Evolutionary conservation across 129 eudicot genomes (phyloP).

Genomic region (Escallonia herrerae): DNA sequence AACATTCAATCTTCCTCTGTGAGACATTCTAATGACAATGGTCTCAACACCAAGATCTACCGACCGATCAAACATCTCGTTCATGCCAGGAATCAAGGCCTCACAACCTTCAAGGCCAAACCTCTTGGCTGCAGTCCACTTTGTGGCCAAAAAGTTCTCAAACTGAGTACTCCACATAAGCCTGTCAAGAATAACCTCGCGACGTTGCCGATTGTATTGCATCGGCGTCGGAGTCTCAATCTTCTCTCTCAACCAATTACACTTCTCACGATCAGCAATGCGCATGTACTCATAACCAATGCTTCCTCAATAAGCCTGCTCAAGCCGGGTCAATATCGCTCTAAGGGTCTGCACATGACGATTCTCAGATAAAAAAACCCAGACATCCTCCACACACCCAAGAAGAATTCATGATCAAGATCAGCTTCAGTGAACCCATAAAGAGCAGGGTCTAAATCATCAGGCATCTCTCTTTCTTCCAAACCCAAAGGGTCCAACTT

Average conservation of each 20-base stretch:
- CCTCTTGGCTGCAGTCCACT: too few relatives aligned
- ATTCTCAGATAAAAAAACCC: slow-evolving; percentile 94
- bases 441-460: too few relatives aligned
- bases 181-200: slow-evolving; percentile 90
- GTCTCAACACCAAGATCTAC: too few relatives aligned
- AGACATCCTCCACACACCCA: slow-evolving; percentile 89
- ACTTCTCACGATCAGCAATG: slow-evolving; percentile 79
- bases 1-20: too few relatives aligned
- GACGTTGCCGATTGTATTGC: slow-evolving; percentile 70
- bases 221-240: slow-evolving; percentile 92
- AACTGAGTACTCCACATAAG: too few relatives aligned
- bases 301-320: slow-evolving; percentile 89
- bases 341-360: slow-evolving; percentile 93
- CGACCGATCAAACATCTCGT: too few relatives aligned
- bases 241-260: slow-evolving; percentile 91
- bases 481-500: slow-evolving; percentile 75
- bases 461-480: slow-evolving; percentile 57
- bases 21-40: too few relatives aligned
- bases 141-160: too few relatives aligned
- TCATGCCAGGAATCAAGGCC: too few relatives aligned
- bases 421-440: slow-evolving; percentile 87
- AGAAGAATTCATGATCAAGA: slow-evolving; percentile 87
- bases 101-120: too few relatives aligned
- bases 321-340: slow-evolving; percentile 77
- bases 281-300: slow-evolving; percentile 98